Evolutionary conservation across 139 green algal species (phyloP), one percentile per base, ranked within the genome.

Genomic region (Yamagishiella unicocca): DNA sequence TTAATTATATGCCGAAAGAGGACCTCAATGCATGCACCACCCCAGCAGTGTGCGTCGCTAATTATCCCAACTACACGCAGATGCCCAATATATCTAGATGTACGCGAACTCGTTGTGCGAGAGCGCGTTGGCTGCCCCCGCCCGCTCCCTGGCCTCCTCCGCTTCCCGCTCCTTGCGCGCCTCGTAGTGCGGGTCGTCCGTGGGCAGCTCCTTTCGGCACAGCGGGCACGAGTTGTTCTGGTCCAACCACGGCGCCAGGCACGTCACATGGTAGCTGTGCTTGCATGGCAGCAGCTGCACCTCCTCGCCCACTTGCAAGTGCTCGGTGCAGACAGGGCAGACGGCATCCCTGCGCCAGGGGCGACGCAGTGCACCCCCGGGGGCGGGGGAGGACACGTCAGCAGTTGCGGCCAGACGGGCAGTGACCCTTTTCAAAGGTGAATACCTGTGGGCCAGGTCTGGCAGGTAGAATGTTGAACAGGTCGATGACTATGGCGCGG

Each of bases 31-130:
- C n/a, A n/a, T n/a, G n/a, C n/a, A n/a, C n/a, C n/a, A n/a, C n/a
- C n/a, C n/a, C n/a, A n/a, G n/a, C n/a, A n/a, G n/a, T n/a, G n/a
- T n/a, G n/a, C n/a, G n/a, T n/a, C n/a, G n/a, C n/a, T n/a, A n/a
- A n/a, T n/a, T n/a, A n/a, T n/a, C n/a, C n/a, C n/a, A n/a, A n/a
- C n/a, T 58, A 17, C 50, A 58, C 50, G 12, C 50, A 58, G 50
- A 12, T 58, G 50, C 50, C 17, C 33, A 42, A 33, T 8, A 40
- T 2, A 10, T 29, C 42, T 24, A 96, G 2, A 94, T 93, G 89
- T 97, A 98, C 54, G 97, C 88, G 82, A 97, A 98, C 37, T 98
- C 95, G 33, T 91, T 93, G 67, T 96, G 93, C 1, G 53, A 83
- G 21, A 97, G 50, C 35, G 96, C 96, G 79, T 96, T 97, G 17